These are phyloP conservation scores for Cercospora sp. DNA, from an alignment of 2,329 filamentous ascomycete species.

Conservation along the genomic window DNA sequence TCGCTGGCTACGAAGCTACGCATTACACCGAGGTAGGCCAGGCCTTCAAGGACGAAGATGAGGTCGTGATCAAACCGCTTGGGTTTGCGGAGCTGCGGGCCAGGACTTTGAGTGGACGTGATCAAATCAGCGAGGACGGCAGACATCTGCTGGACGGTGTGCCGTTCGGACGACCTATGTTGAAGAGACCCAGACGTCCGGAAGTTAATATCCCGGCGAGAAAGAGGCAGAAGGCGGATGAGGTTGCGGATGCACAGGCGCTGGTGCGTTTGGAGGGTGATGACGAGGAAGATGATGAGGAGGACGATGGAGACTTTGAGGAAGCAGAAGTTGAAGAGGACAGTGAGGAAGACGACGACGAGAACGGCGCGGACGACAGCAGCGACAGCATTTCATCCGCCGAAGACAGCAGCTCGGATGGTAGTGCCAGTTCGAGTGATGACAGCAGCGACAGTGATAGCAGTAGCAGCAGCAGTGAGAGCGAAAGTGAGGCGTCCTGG, in stretches of 20 bases:
- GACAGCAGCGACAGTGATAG: conserved; percentile 23
- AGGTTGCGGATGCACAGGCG: conserved; percentile 46
- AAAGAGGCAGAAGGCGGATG: conserved; percentile 36
- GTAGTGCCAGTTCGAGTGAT: conserved; percentile 19
- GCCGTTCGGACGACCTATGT: conserved; percentile 73
- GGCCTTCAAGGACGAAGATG: conserved; percentile 78
- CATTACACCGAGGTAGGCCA: conserved; percentile 74
- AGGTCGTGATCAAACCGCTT: conserved; percentile 78
- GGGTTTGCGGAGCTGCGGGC: conserved; percentile 71
- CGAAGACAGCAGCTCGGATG: conserved; percentile 3
- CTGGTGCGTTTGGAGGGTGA: conserved; percentile 41
- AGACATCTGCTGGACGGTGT: conserved; percentile 82
- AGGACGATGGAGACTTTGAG: conserved; percentile 26
- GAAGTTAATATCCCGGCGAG: conserved; percentile 41
- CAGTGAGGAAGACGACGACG: conserved; percentile 27
- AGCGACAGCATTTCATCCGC: conserved; percentile 7
- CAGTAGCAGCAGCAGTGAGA: conserved; percentile 23
- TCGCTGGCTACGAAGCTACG: conserved; percentile 77
- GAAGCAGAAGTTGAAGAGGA: conserved; percentile 25
- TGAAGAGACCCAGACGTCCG: conserved; percentile 51
- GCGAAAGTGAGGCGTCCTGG: conserved; percentile 26
- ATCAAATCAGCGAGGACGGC: conserved; percentile 78
- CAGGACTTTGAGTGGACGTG: conserved; percentile 71
- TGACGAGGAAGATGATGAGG: conserved; percentile 30
- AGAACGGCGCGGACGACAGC: conserved; percentile 11